A percentile compares a stretch with the other conserved stretches of the same genome.
Evolutionary conservation across 2,329 filamentous ascomycete species (phyloP).

Genomic region (Colletotrichum caudatum): DNA sequence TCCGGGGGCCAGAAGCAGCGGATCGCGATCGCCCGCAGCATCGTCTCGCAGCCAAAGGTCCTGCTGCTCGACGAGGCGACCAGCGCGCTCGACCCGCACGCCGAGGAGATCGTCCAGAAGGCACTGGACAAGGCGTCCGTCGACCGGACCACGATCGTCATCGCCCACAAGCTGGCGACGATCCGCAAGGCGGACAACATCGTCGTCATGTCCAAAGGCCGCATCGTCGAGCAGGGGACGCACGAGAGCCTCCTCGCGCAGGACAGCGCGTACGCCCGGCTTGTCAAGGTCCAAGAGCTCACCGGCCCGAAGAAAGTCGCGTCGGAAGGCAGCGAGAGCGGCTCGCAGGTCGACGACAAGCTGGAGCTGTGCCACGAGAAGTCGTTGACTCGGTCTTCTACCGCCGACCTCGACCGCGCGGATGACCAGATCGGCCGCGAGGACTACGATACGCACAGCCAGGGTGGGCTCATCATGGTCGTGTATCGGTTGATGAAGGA

Average conservation of each 20-base stretch:
- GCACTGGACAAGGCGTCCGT: background rate
- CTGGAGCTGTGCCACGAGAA: background rate
- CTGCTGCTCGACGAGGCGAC: background rate
- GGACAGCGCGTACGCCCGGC: background rate
- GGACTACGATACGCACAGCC: background rate
- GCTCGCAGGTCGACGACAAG: background rate
- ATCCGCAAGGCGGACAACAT: constrained; percentile 45
- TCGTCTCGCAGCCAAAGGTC: constrained; percentile 58
- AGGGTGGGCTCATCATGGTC: background rate
- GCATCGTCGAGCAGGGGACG: constrained; percentile 45
- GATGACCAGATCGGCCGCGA: background rate
- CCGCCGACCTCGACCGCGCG: background rate
- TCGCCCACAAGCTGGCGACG: background rate
- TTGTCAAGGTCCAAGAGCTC: constrained; percentile 44
- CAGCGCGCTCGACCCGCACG: background rate
- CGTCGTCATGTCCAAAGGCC: constrained; percentile 48
- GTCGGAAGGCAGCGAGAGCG: background rate
- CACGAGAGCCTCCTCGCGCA: constrained; percentile 41
- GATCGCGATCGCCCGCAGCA: constrained; percentile 73
- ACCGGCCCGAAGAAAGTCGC: background rate
- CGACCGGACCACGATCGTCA: background rate
- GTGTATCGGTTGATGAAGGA: background rate
- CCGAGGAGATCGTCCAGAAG: background rate
- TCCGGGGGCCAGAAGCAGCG: constrained; percentile 74
- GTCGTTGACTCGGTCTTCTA: background rate